Base-by-base conservation (phyloP, 148 eudicot species). In the Camellia japonica region DNA sequence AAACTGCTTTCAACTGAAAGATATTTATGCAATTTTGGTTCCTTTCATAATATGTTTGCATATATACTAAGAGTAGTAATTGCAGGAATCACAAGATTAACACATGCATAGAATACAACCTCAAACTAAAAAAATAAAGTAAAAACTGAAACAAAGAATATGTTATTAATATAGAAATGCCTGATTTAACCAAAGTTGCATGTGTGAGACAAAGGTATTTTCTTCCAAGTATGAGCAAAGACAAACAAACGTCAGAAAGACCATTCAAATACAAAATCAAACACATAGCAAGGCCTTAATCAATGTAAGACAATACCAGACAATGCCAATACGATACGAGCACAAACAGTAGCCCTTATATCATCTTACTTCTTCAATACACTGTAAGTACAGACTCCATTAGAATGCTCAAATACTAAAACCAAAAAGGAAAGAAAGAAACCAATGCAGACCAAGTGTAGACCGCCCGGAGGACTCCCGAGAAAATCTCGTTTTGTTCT, bases 291-390 rank as follows among this genome's bases (percentile, higher is more conserved):
- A 63, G 8, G 11, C 54, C 70, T 47, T 60, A 43, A 49, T 47
- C 70, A 49, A 41, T 9, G 15, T 6, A 47, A 15, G 6, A 23
- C 61, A 64, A 38, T 38, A 54, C 75, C 61, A 19, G 60, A 54
- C 11, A 19, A 23, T 52, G 75, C 75, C 20, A 63, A 49, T 66
- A 76, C n/a, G 20, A 9, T 14, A 47, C 30, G 0, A 54, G 59
- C 52, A 74, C 44, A 74, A n/a, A 30, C 73, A 23, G 23, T 20
- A 54, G 59, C 66, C 73, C 51, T 55, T 46, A 15, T 16, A 75
- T 7, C 65, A 66, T 51, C 58, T 83, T 71, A 88, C 83, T 83
- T 83, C 90, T 85, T 88, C 89, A 90, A 80, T 58, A 85, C 92
- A 90, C 91, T 88, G 93, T 85, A 82, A 70, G 74, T 15, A 74